Percentiles rank a stretch among this genome's conserved stretches.
Evolutionary conservation across 805 yeast species (phyloP).

Genomic region (Cyberlindnera nakhonratchasimensis): DNA sequence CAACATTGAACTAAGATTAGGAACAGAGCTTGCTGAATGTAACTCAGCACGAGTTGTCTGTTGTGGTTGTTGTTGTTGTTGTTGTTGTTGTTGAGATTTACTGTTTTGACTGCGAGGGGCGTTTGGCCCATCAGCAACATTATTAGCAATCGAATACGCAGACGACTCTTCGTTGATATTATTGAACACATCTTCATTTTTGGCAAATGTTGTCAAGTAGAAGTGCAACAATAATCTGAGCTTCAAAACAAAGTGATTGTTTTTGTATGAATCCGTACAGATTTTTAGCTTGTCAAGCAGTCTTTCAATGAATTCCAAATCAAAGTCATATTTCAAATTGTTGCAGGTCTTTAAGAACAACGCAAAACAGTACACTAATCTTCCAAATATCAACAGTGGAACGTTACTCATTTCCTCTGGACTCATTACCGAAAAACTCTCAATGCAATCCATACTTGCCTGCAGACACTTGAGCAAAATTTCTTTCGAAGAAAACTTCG

Average conservation of each 20-base stretch:
- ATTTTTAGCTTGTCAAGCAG: constrained; percentile 17
- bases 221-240: constrained; percentile 25
- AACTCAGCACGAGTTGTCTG: background rate
- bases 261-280: constrained; percentile 17
- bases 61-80: too few relatives aligned
- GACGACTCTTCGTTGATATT: constrained; percentile 17
- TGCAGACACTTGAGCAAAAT: constrained; percentile 22
- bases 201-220: constrained; percentile 28
- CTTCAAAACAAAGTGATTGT: constrained; percentile 23
- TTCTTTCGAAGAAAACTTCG: constrained; percentile 19
- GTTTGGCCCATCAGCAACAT: constrained; percentile 1
- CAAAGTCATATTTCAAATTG: constrained; percentile 19
- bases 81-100: too few relatives aligned
- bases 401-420: constrained; percentile 17
- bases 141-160: constrained; percentile 15
- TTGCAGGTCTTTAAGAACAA: constrained; percentile 25
- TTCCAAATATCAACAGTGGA: constrained; percentile 26
- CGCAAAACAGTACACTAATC: constrained; percentile 29
- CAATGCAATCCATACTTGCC: constrained; percentile 21
- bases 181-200: constrained; percentile 25
- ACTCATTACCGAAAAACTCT: constrained; percentile 15
- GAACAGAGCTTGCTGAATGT: constrained; percentile 7
- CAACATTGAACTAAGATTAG: constrained; percentile 3
- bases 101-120: background rate
- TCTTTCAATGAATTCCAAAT: constrained; percentile 15